Conservation (phyloP, 1,284 basidiomycete species). For the Apiotrichum sp. region DNA sequence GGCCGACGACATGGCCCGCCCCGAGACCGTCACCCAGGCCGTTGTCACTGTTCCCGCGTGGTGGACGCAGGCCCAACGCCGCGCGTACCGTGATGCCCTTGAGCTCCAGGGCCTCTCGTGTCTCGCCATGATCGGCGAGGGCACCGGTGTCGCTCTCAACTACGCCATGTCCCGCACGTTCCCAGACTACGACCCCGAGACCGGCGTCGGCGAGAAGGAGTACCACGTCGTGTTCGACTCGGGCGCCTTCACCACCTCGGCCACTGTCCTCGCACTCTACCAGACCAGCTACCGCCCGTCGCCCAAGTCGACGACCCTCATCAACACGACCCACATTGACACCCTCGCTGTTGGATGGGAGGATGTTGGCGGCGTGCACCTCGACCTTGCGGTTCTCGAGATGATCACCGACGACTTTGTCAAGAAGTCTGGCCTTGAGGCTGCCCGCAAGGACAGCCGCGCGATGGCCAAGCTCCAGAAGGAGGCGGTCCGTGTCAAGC, state of each 20-base stretch:
- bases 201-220: slow-evolving; percentile 55
- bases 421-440: slow-evolving; percentile 47
- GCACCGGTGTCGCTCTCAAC: slow-evolving; percentile 85
- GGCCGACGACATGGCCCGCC: slow-evolving; percentile 58
- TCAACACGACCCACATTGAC: slow-evolving; percentile 65
- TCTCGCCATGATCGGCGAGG: slow-evolving; percentile 83
- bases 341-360: slow-evolving; percentile 77
- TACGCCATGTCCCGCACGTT: slow-evolving; percentile 94
- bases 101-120: slow-evolving; percentile 82
- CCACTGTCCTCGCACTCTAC: slow-evolving; percentile 76
- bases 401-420: slow-evolving; percentile 73
- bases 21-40: slow-evolving; percentile 70
- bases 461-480: slow-evolving; percentile 91
- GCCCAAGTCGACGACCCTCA: slow-evolving; percentile 47
- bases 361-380: slow-evolving; percentile 68
- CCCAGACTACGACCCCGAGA: slow-evolving; percentile 45
- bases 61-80: slow-evolving; percentile 79
- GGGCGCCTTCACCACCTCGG: slow-evolving; percentile 78
- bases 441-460: slow-evolving; percentile 56
- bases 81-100: slow-evolving; percentile 82
- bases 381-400: slow-evolving; percentile 78
- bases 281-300: slow-evolving; percentile 49
- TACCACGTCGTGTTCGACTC: slow-evolving; percentile 92
- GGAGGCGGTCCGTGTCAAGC: slow-evolving; percentile 86
- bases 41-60: slow-evolving; percentile 81